These are phyloP conservation scores for Fusarium musae DNA, from an alignment of 2,329 filamentous ascomycete species.

Conservation along the genomic window DNA sequence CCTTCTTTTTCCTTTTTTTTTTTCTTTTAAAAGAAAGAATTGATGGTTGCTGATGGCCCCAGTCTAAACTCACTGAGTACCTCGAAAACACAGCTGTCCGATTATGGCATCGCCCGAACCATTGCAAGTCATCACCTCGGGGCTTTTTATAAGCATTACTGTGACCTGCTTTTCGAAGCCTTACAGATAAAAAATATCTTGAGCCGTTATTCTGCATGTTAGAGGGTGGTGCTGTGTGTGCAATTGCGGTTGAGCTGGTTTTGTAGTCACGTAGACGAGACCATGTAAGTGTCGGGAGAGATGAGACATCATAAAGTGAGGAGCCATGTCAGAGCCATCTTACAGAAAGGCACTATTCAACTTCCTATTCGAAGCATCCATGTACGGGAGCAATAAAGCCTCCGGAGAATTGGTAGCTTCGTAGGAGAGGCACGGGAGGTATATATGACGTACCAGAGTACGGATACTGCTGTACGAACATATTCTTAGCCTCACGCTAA, in stretches of 20 bases:
- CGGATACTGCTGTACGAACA: not conserved
- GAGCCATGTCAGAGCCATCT: not conserved
- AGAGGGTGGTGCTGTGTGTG: not conserved
- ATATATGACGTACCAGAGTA: accelerated
- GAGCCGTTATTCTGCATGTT: not conserved
- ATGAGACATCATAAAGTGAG: not conserved
- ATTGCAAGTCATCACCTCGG: too few species aligned
- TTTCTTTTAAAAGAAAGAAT: too few species aligned
- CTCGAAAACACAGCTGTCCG: too few species aligned
- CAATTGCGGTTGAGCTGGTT: not conserved
- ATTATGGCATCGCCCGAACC: too few species aligned
- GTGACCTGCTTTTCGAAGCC: too few species aligned
- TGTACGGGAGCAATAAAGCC: accelerated
- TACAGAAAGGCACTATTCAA: not conserved
- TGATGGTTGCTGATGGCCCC: too few species aligned
- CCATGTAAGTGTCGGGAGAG: too few species aligned
- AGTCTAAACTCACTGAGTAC: too few species aligned
- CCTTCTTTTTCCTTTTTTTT: too few species aligned
- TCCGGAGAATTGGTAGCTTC: not conserved
- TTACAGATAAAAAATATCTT: not conserved
- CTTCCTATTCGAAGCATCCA: not conserved
- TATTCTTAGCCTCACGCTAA: not conserved
- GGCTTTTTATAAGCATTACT: too few species aligned
- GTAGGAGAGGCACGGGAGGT: accelerated
- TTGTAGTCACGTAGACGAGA: too few species aligned